Base-by-base conservation (phyloP, 768 basidiomycete species). In the Amanita phalloides region DNA sequence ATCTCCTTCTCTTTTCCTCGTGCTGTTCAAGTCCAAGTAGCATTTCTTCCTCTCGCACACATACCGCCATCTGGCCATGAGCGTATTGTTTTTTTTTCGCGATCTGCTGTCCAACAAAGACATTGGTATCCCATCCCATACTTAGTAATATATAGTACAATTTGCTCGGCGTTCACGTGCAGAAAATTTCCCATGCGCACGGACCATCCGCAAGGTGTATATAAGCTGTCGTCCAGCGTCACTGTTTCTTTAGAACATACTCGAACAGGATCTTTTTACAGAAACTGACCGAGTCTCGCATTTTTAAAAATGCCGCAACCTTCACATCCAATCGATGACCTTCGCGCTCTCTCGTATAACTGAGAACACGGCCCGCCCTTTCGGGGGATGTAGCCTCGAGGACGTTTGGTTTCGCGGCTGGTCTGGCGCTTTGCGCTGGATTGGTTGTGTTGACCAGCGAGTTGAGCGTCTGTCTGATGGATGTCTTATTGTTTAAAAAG, bases 201-300 rank as follows among this genome's bases (percentile, higher is more conserved):
- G 54, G 58, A 57, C 71, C 70, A 66, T 6, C 39, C 0, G 6
- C 51, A 53, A 58, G 4, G 10, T 9, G 20, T 48, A 48, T 48
- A 48, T 33, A 48, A 25, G 21, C 23, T 2, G 9, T 11, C 11
- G 14, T 11, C 1, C 21, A 42, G 0, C 62, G 64, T 68, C 69
- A 60, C 68, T 0, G 6, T 61, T 64, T 70, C 78, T 61, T 70
- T 57, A 82, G 81, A 82, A 80, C 79, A 82, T 82, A 82, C 81
- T 82, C 81, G 78, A 78, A 76, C 78, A 82, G 48, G 48, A 82
- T 82, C 80, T 82, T 77, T 82, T 82, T 80, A 81, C 79, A 82
- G 81, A 77, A 78, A 79, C 79, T 81, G 77, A 81, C 81, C 78
- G 79, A 79, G 79, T 82, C 78, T 81, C 76, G 81, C 81, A 82